Evolutionary conservation across 208 protist species (phyloP), one percentile per base, ranked within the genome.

Genomic region (Wallacemonas rigidus): DNA sequence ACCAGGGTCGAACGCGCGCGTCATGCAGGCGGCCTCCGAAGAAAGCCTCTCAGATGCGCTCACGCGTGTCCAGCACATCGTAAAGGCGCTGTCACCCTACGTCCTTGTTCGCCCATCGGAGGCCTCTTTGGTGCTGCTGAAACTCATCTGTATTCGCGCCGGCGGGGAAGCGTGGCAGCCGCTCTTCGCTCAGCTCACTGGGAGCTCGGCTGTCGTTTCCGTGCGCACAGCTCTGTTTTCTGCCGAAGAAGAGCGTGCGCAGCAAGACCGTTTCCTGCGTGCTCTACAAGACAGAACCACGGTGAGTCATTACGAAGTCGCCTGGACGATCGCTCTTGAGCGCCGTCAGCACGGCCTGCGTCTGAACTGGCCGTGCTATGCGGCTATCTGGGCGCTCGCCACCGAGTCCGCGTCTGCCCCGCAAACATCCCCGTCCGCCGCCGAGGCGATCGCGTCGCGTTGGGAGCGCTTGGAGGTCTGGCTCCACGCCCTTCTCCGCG

Each of bases 311-410:
- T 80, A 60, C 45, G 72, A 57, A 9, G 55, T 72, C 43, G 77
- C 71, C 12, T 69, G 77, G 43, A 35, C 50, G 12, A 36, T 82
- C 17, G 40, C 63, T 15, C 55, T 62, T 15, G 67, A 65, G 12
- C 54, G 55, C 40, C 81, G 81, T 9, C 55, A 77, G 7, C 47
- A 26, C 9, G 81, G 76, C 7, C 69, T 79, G 26, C 76, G 76
- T 15, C 68, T 86, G 9, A 47, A 63, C 41, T 51, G 62, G 50
- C 38, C 12, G 36, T 77, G 81, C 54, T 86, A 82, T 61, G 39
- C 45, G 6, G 43, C 56, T 4, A 35, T 86, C n/a, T 41, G 76
- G 43, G 36, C 71, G 14, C 67, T 57, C 40, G 36, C 26, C 17
- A 60, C 3, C 4, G 12, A 3, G 4, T 39, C 17, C 47, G 4